A percentile compares a stretch with the other conserved stretches of the same genome.
Evolutionary conservation across 1,284 basidiomycete species (phyloP).

Genomic region (Melampsora americana): DNA sequence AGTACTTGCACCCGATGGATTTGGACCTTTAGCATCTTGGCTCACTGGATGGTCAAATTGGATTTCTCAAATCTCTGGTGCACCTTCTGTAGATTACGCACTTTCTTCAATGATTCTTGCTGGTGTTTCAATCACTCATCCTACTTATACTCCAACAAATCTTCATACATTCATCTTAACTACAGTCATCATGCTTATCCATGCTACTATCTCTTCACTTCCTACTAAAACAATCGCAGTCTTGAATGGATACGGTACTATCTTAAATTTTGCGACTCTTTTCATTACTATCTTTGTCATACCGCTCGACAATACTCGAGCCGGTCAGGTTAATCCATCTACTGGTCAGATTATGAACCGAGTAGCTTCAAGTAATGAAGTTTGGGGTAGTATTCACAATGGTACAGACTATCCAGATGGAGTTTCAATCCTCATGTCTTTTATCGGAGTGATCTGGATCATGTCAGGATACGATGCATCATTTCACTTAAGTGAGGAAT

Average conservation of each 20-base stretch:
- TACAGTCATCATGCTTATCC: neutral
- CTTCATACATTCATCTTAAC: neutral
- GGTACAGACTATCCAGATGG: conserved; percentile 66
- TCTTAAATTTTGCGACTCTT: neutral
- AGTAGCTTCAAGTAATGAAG: conserved; percentile 65
- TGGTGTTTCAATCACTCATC: neutral
- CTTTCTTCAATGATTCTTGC: conserved; percentile 3
- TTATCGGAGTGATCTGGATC: conserved; percentile 73
- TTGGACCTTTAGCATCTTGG: conserved; percentile 47
- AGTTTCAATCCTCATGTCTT: conserved; percentile 66
- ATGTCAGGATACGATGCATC: conserved; percentile 74
- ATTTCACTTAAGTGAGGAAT: conserved; percentile 73
- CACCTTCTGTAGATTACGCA: conserved; percentile 55
- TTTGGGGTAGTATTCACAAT: conserved; percentile 68
- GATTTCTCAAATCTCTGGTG: conserved; percentile 47
- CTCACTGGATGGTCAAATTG: conserved; percentile 49
- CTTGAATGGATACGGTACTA: neutral
- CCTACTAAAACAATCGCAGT: neutral
- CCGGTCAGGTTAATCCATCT: conserved; percentile 63
- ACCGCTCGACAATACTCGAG: conserved; percentile 51
- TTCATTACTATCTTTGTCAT: neutral
- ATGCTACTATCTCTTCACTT: neutral
- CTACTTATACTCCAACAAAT: neutral
- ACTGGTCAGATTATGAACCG: conserved; percentile 63
- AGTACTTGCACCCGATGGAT: conserved; percentile 45